phyloP scores from a whole-genome alignment of 2,329 filamentous ascomycete genomes.

The Ceratocystis papillata region DNA sequence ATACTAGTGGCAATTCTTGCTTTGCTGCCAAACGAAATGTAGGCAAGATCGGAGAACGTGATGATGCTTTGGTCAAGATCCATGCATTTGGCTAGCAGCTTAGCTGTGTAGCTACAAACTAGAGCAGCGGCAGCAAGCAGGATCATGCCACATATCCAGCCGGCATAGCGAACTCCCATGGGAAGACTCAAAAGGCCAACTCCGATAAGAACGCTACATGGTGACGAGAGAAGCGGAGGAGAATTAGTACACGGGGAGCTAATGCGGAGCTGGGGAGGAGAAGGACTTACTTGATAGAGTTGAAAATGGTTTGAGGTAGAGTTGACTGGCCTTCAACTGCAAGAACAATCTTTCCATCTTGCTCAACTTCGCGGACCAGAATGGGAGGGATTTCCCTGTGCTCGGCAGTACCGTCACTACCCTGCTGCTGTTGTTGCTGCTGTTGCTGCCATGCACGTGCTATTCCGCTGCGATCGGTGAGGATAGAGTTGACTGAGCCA shows the following conservation, averaged over 20 bases:
- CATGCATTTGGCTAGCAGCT: conserved; percentile 75
- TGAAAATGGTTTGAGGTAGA: conserved; percentile 88
- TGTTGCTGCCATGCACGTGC: conserved; percentile 28
- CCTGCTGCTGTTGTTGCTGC: conserved; percentile 28
- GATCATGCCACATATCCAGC: conserved; percentile 71
- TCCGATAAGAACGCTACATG: conserved; percentile 61
- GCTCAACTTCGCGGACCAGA: conserved; percentile 79
- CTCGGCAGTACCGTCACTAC: conserved; percentile 27
- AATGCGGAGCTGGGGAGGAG: not conserved
- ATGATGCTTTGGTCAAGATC: conserved; percentile 75
- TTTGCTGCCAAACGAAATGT: conserved; percentile 73
- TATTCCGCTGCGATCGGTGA: conserved; percentile 21
- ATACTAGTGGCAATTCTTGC: conserved; percentile 74
- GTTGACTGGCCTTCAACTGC: conserved; percentile 90
- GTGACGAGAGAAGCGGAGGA: conserved; percentile 15
- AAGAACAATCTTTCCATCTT: conserved; percentile 74
- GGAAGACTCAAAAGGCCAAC: conserved; percentile 83
- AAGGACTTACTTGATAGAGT: conserved; percentile 62
- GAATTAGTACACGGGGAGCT: conserved; percentile 15
- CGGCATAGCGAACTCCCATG: conserved; percentile 74
- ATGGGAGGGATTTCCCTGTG: conserved; percentile 60
- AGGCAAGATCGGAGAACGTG: conserved; percentile 89
- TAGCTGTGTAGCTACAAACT: conserved; percentile 77
- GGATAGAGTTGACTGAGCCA: conserved; percentile 37
- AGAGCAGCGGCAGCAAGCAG: conserved; percentile 64